Evolutionary conservation across 2,329 filamentous ascomycete species (phyloP), one percentile per base, ranked within the genome.

Genomic region (Chrysosporium keratinophilum): DNA sequence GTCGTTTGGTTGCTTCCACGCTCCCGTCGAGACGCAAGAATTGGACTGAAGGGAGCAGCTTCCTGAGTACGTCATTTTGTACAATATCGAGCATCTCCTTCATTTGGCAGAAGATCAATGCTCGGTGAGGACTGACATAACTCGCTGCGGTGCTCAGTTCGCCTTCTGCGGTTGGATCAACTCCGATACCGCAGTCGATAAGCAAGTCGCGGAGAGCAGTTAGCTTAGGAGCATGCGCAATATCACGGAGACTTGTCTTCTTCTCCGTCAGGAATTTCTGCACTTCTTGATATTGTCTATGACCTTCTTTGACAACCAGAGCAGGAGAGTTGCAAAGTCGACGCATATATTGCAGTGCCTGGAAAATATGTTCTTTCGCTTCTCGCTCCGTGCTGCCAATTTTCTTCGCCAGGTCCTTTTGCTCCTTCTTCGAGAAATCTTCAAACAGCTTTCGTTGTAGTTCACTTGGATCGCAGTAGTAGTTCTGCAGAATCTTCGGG

Each of bases 21-120:
- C 83, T 83, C 33, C 93, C 93, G 63, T 98, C 94, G 34, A 98
- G 81, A n/a, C 94, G 87, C 55, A 97, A 80, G 66, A 85, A 96
- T 37, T 94, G 93, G 5, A 96, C 90, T 0, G 85, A 87, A 1
- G 93, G 93, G n/a, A 98, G 78, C 71, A 97, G 78, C 64, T 86
- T 85, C 68, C 88, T 88, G 39, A 98, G 74, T 0, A 98, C 93
- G 55, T 91, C 90, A 63, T 86, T 88, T 67, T 97, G 90, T 1
- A 98, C 94, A 81, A 98, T 97, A 69, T 98, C 93, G 20, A 98
- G 78, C 94, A 98, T 98, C 69, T 98, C 93, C 72, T 98, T 98
- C 88, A 98, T 96, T 69, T 98, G 93, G 64, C 93, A 98, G 77
- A 98, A 98, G 61, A 98, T 86, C 28, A 98, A 80, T 0, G 93